These are phyloP conservation scores for Kwoniella dendrophila DNA, from an alignment of 768 basidiomycete genomes.

Conservation along the genomic window DNA sequence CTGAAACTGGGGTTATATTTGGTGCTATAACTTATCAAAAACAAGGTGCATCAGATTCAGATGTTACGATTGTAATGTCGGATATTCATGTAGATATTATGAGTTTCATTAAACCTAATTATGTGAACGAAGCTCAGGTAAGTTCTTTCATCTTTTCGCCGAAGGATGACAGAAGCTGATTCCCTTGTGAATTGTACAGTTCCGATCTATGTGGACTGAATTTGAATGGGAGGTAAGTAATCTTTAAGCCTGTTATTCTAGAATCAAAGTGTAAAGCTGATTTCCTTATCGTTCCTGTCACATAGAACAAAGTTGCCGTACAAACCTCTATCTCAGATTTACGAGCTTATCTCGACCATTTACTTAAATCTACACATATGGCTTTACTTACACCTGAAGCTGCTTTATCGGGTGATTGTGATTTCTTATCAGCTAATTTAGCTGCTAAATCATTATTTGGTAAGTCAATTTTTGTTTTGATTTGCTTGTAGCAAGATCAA, in stretches of 20 bases:
- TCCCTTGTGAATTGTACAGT: conserved; percentile 18
- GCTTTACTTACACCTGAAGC: conserved; percentile 88
- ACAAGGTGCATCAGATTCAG: conserved; percentile 76
- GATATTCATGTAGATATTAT: conserved; percentile 94
- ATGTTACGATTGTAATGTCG: conserved; percentile 75
- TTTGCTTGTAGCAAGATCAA: neutral
- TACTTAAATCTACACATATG: conserved; percentile 98
- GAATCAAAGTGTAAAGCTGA: neutral
- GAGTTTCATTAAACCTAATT: conserved; percentile 96
- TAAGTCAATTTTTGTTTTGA: conserved; percentile 57
- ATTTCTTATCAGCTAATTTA: conserved; percentile 95
- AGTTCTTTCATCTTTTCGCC: conserved; percentile 21
- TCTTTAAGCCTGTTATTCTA: neutral
- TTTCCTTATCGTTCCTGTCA: neutral
- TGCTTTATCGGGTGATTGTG: conserved; percentile 88
- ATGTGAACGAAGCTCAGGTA: conserved; percentile 92
- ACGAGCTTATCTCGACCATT: conserved; percentile 84
- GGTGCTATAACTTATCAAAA: conserved; percentile 97
- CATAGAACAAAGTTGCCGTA: conserved; percentile 86
- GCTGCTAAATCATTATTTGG: conserved; percentile 94
- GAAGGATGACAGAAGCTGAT: neutral
- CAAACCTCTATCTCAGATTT: conserved; percentile 80
- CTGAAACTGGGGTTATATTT: conserved; percentile 97
- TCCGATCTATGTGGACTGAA: conserved; percentile 96
- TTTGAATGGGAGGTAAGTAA: conserved; percentile 78